Evolutionary conservation across 345 rosid species (phyloP), one percentile per base, ranked within the genome.

Genomic region (Cardiospermum halicacabum): DNA sequence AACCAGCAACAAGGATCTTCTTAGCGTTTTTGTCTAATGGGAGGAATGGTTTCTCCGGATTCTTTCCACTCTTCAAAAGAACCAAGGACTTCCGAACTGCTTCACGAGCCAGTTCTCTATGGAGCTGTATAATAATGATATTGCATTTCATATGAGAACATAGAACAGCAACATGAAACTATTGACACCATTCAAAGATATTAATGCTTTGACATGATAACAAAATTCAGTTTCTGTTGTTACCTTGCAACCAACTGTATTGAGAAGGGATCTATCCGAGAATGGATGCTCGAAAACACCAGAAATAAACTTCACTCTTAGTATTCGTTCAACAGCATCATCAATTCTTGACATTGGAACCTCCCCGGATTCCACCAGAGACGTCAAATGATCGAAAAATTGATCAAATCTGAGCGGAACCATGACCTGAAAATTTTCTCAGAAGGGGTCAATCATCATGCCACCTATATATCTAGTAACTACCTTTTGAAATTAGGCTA

Each of bases 11-110:
- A 53, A 93, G 89, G 69, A 93, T 81, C 67, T 68, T 90, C 73
- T 69, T 77, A 21, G 85, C 85, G 36, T 72, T 86, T 74, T 71
- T 81, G 62, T 88, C 84, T 47, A 93, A 70, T 40, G 97, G 96
- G 64, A 93, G 85, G 63, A 86, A 80, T 8, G 80, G 72, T 62
- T 79, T 79, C 47, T 68, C 65, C 48, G 73, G 67, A 54, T 66
- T 67, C 80, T 85, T 86, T 55, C 96, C 97, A 54, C 88, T 93
- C 78, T 90, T 90, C 58, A 93, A 67, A 48, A 93, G 84, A 69
- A 93, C 94, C 68, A 88, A 72, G 5, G 98, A 93, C 72, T 93
- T 90, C 58, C 83, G 82, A 72, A 93, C 98, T 39, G 94, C 97
- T 77, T 90, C 94, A 36, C 84, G 86, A 47, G 81, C 92, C 53